A percentile compares a stretch with the other conserved stretches of the same genome.
Evolutionary conservation across 1,284 basidiomycete genomes (phyloP).

Genomic region (Meripilus lineatus): DNA sequence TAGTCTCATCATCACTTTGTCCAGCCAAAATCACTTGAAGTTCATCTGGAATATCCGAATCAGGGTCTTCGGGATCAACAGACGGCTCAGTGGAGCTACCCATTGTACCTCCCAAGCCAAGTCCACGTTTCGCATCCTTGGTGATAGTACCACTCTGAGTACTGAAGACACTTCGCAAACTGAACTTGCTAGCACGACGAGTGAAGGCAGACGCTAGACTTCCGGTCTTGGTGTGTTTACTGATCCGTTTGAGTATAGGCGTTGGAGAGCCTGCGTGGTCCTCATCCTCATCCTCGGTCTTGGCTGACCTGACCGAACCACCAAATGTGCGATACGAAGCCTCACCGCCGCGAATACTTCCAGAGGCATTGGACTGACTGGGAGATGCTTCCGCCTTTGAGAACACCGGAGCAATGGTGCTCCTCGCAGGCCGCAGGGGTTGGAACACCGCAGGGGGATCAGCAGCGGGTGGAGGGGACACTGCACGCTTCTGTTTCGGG

Average conservation of each 20-base stretch:
- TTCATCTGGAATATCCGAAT: constrained; percentile 75
- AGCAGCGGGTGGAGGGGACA: constrained; percentile 47
- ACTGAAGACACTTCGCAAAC: constrained; percentile 3
- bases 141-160: constrained; percentile 18
- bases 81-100: constrained; percentile 44
- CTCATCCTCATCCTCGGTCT: constrained; percentile 23
- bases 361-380: constrained; percentile 10
- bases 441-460: constrained; percentile 51
- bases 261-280: constrained; percentile 28
- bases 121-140: constrained; percentile 44
- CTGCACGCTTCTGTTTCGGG: constrained; percentile 45
- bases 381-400: constrained; percentile 1
- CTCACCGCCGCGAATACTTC: constrained; percentile 1
- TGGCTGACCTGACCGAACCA: constrained; percentile 22
- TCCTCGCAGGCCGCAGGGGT: constrained; percentile 48
- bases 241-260: constrained; percentile 40
- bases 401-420: constrained; percentile 15
- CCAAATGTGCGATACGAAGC: constrained; percentile 43
- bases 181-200: constrained; percentile 22
- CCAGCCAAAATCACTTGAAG: constrained; percentile 57
- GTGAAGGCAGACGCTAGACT: constrained; percentile 31
- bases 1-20: constrained; percentile 41
- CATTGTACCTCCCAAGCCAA: constrained; percentile 64
- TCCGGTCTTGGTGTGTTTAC: constrained; percentile 29
- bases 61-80: constrained; percentile 51